Evolutionary conservation across 1,284 basidiomycete species (phyloP).

Genomic region (Wallemia ichthyophaga): DNA sequence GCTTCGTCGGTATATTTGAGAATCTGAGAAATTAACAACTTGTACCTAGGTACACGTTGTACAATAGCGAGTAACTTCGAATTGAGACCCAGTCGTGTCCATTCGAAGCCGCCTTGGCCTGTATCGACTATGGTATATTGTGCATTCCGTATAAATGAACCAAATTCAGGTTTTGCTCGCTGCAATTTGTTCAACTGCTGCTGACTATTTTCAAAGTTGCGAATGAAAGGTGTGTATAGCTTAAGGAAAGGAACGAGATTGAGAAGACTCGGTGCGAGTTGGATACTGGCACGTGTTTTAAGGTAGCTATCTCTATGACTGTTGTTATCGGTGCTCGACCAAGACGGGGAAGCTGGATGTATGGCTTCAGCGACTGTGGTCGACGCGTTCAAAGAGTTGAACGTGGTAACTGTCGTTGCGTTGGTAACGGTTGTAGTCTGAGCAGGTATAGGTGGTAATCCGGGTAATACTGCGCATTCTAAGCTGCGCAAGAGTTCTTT

Average conservation of each 20-base stretch:
- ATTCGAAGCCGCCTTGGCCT: constrained; percentile 32
- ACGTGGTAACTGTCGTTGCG: background rate
- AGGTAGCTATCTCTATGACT: background rate
- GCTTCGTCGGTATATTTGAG: constrained; percentile 25
- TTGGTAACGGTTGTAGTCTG: background rate
- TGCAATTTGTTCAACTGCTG: constrained; percentile 23
- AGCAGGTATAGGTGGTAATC: background rate
- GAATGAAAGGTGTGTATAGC: constrained; percentile 51
- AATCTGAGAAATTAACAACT: constrained; percentile 31
- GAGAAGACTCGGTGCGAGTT: background rate
- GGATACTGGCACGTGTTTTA: background rate
- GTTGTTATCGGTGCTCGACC: background rate
- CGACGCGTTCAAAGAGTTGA: background rate
- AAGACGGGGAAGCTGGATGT: background rate
- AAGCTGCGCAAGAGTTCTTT: background rate
- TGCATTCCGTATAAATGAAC: constrained; percentile 15
- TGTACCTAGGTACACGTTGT: constrained; percentile 55
- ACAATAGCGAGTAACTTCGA: constrained; percentile 65
- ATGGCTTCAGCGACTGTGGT: background rate
- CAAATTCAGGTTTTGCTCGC: constrained; percentile 24
- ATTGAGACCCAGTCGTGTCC: constrained; percentile 36
- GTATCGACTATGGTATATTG: constrained; percentile 18
- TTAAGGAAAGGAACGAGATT: constrained; percentile 31
- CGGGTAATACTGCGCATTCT: background rate
- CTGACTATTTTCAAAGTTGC: constrained; percentile 37